Evolutionary conservation across 225 moss, liverwort and hornwort species (phyloP).

Genomic region (Asterella californica): DNA sequence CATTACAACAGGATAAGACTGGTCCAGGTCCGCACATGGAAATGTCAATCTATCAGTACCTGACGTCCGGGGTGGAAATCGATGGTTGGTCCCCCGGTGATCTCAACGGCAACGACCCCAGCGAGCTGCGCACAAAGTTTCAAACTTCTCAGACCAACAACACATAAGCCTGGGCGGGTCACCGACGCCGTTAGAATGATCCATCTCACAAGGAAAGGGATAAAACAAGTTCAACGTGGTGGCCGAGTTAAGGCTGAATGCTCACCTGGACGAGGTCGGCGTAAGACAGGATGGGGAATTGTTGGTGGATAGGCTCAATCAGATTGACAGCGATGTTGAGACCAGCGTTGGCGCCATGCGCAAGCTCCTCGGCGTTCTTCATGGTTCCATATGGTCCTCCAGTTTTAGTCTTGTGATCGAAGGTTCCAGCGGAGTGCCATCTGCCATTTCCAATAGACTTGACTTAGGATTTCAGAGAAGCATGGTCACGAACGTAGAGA

Average conservation of each 20-base stretch:
- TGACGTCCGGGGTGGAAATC: constrained; percentile 82
- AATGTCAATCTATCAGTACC: constrained; percentile 31
- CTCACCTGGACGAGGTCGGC: constrained; percentile 53
- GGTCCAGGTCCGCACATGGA: no score
- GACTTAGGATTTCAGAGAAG: not conserved
- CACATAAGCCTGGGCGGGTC: not conserved
- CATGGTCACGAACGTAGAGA: not conserved
- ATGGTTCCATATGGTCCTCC: constrained; percentile 97
- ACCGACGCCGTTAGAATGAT: no score
- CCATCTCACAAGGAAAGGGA: no score
- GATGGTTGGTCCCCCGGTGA: constrained; percentile 80
- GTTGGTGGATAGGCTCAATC: constrained; percentile 36
- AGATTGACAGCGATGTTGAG: constrained; percentile 42
- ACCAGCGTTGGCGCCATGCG: constrained; percentile 75
- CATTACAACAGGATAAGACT: no score
- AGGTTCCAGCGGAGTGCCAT: constrained; percentile 92
- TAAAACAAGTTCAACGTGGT: no score
- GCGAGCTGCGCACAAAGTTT: constrained; percentile 52
- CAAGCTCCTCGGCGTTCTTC: constrained; percentile 65
- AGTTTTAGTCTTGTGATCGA: constrained; percentile 58
- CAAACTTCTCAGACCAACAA: not conserved
- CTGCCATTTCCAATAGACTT: constrained; percentile 25
- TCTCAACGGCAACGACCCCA: constrained; percentile 79
- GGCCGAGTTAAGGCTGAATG: no score
- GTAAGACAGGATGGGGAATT: constrained; percentile 42